A percentile compares a stretch with the other conserved stretches of the same genome.
These are phyloP conservation scores for Corrigiola litoralis DNA, from an alignment of 179 eudicot species.

Conservation along the genomic window DNA sequence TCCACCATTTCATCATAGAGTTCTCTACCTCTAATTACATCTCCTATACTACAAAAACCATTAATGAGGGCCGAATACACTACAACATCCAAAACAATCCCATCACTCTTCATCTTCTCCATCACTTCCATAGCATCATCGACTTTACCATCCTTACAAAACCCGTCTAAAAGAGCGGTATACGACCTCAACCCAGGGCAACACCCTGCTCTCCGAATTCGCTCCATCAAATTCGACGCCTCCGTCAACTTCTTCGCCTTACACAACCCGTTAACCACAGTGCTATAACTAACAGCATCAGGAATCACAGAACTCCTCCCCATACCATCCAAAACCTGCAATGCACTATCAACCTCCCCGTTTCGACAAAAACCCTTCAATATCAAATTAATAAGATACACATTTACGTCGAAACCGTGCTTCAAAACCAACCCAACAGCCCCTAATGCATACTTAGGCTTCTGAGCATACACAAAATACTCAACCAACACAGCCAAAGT, in stretches of 20 bases:
- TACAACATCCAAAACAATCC: slow-evolving; percentile 42
- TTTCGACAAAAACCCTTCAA: slow-evolving; percentile 59
- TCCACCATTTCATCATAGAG: slow-evolving; percentile 50
- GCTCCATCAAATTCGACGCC: slow-evolving; percentile 43
- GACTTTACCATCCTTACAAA: slow-evolving; percentile 44
- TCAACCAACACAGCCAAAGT: slow-evolving; percentile 49
- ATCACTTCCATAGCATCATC: slow-evolving; percentile 47
- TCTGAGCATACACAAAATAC: slow-evolving; percentile 36
- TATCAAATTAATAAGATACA: slow-evolving; percentile 49
- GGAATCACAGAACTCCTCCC: slow-evolving; percentile 16
- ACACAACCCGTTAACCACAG: slow-evolving; percentile 50
- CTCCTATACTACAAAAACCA: slow-evolving; percentile 50
- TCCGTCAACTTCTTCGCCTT: slow-evolving; percentile 42
- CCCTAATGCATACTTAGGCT: slow-evolving; percentile 46
- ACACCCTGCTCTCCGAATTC: slow-evolving; percentile 41
- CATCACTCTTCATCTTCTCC: slow-evolving; percentile 46
- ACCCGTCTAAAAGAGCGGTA: slow-evolving; percentile 41
- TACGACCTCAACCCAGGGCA: slow-evolving; percentile 36
- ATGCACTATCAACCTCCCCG: slow-evolving; percentile 43
- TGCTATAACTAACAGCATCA: slow-evolving; percentile 55
- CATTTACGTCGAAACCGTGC: slow-evolving; percentile 41
- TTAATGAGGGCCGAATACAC: slow-evolving; percentile 47
- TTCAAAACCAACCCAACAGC: slow-evolving; percentile 55
- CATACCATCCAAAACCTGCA: slow-evolving; percentile 33
- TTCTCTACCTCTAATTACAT: slow-evolving; percentile 43